These are phyloP conservation scores for Amylocarpus encephaloides DNA, from an alignment of 2,329 filamentous ascomycete genomes.

Conservation along the genomic window DNA sequence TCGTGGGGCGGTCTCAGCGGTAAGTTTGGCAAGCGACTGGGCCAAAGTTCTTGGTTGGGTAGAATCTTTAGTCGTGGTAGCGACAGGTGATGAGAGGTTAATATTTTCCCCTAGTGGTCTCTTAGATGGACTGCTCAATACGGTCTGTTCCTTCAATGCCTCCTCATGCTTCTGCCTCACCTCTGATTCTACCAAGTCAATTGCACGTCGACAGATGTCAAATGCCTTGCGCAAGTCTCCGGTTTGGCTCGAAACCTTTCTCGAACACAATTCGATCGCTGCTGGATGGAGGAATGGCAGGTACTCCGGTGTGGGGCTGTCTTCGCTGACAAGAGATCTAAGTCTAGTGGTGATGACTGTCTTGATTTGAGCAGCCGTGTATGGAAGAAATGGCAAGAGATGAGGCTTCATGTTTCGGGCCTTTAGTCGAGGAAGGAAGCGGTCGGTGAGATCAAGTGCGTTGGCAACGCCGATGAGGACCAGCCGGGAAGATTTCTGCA, in stretches of 20 bases:
- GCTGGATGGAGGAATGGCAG: conserved; percentile 90
- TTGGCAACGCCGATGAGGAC: conserved; percentile 92
- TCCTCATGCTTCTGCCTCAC: conserved; percentile 68
- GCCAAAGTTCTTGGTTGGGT: conserved; percentile 36
- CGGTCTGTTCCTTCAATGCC: conserved; percentile 47
- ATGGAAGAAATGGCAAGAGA: conserved; percentile 86
- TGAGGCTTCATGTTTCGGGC: conserved; percentile 85
- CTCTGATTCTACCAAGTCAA: conserved; percentile 84
- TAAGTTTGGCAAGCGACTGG: conserved; percentile 51
- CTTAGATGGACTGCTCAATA: conserved; percentile 62
- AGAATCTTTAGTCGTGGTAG: conserved; percentile 34
- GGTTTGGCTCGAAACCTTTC: conserved; percentile 90
- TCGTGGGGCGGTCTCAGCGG: conserved; percentile 73
- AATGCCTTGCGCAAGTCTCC: conserved; percentile 94
- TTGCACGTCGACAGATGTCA: conserved; percentile 81
- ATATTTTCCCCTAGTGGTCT: conserved; percentile 73
- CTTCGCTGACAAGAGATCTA: conserved; percentile 60
- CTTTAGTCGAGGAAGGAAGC: conserved; percentile 89
- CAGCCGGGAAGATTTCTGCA: conserved; percentile 72
- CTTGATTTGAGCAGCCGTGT: conserved; percentile 81
- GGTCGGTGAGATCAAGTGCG: conserved; percentile 88
- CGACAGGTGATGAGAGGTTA: conserved; percentile 57
- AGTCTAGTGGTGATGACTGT: conserved; percentile 80
- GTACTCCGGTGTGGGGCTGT: conserved; percentile 48
- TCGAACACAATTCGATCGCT: conserved; percentile 87